phyloP scores from a whole-genome alignment of 805 yeast genomes.

The Vanderwaltozyma tropicalis region DNA sequence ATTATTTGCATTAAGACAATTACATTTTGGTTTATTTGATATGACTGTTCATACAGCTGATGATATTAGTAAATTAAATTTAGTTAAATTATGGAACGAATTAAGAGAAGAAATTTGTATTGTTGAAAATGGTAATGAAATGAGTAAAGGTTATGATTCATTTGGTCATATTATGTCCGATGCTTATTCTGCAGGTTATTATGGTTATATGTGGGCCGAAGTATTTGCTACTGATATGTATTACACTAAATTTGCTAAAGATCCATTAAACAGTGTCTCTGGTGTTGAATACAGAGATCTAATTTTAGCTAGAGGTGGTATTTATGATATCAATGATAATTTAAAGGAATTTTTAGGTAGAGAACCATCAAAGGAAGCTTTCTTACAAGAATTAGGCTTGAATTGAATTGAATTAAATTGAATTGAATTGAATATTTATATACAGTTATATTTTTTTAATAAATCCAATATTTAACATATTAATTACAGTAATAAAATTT shows the following conservation, averaged over 20 bases:
- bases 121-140: constrained; percentile 42
- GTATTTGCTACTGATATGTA: constrained; percentile 81
- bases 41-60: constrained; percentile 54
- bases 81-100: constrained; percentile 52
- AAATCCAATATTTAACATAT: constrained; percentile 11
- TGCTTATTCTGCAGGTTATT: constrained; percentile 79
- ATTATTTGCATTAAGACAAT: constrained; percentile 58
- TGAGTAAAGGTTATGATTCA: constrained; percentile 60
- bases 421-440: no score
- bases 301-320: constrained; percentile 63
- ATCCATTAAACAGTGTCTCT: constrained; percentile 51
- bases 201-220: constrained; percentile 78
- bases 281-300: constrained; percentile 65
- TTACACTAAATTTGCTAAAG: constrained; percentile 53
- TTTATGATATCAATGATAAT: constrained; percentile 56
- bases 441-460: no score
- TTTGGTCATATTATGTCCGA: constrained; percentile 74
- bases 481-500: constrained; percentile 13
- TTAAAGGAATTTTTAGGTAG: constrained; percentile 63
- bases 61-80: constrained; percentile 37
- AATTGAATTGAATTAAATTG: background rate
- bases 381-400: constrained; percentile 55
- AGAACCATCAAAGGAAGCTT: constrained; percentile 63
- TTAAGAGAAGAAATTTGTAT: constrained; percentile 53
- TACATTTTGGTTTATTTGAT: constrained; percentile 72